Base-by-base conservation (phyloP, 2,329 filamentous ascomycete species). In the Xylaria sp. region DNA sequence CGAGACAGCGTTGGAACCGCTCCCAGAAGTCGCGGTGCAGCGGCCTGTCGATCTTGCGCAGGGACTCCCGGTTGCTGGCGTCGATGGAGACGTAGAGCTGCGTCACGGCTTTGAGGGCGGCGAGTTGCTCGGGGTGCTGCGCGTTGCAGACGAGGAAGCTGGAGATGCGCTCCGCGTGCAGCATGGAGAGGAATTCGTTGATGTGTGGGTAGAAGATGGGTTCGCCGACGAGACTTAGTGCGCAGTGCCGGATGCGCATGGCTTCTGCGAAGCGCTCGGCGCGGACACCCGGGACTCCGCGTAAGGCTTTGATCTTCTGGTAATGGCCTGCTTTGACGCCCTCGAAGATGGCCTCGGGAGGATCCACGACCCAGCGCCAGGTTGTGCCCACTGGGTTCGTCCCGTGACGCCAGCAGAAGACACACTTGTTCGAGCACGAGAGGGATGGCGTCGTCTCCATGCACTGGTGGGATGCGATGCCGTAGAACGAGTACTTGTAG, bases 201-300 rank as follows among this genome's bases (percentile, higher is more conserved):
- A 98, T 98, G 78, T 97, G 91, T 10, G 96, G 96, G 80, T 98
- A 98, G 83, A 98, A 98, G 75, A 98, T 98, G n/a, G 95, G 95
- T 81, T 99, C 95, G 74, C 96, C 95, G 25, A 99, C 96, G 10
- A 99, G 86, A 73, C 90, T 94, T 55, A 99, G 84, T 0, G 96
- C 96, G 79, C 95, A 99, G 81, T 99, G 95, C 0, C 94, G 88
- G 75, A 99, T 97, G 51, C 90, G 88, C 91, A 98, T 94, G 0
- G 94, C 95, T 83, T 98, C 96, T 7, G 91, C 90, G 77, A 97
- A 98, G 3, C 96, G 88, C 80, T 98, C 95, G 0, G 94, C 93
- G 12, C 95, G 89, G 3, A 98, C 94, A 5, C 96, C 96, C 0
- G 96, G 95, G 0, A 98, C 93, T 62, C 95, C 96, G 61, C 93